Percentiles rank a stretch among this genome's conserved stretches.
phyloP scores from a whole-genome alignment of 2,329 filamentous ascomycete genomes.

The Massarina eburnea region DNA sequence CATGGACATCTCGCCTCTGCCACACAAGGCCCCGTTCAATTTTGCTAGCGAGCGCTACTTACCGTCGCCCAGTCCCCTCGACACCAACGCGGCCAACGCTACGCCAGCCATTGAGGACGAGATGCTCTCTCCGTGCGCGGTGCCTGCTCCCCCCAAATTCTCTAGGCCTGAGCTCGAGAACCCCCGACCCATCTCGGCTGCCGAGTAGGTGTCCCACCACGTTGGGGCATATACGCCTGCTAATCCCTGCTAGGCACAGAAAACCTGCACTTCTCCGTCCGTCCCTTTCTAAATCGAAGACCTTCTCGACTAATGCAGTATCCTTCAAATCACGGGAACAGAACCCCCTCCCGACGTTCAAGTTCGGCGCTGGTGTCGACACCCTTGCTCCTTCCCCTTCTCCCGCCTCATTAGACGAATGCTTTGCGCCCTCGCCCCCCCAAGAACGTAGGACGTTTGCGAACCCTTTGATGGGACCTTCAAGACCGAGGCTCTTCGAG shows the following conservation, averaged over 20 bases:
- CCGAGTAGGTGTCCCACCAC: conserved; percentile 35
- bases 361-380: conserved; percentile 64
- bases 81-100: conserved; percentile 55
- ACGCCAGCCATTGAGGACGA: conserved; percentile 50
- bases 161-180: conserved; percentile 31
- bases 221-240: conserved; percentile 5
- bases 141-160: conserved; percentile 26
- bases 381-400: conserved; percentile 55
- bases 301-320: conserved; percentile 68
- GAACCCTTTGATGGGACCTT: conserved; percentile 55
- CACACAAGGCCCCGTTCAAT: conserved; percentile 73
- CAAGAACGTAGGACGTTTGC: conserved; percentile 66
- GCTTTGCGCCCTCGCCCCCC: conserved; percentile 78
- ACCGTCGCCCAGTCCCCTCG: conserved; percentile 70
- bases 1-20: conserved; percentile 93
- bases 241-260: conserved; percentile 32
- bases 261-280: conserved; percentile 65
- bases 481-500: conserved; percentile 67
- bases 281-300: conserved; percentile 73
- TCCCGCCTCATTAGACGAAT: conserved; percentile 72
- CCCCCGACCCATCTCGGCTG: conserved; percentile 38
- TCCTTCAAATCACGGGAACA: conserved; percentile 62
- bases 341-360: conserved; percentile 70
- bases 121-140: conserved; percentile 42
- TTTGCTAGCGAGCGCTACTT: conserved; percentile 63